phyloP scores from a whole-genome alignment of 2,329 filamentous ascomycete species.

The Sclerotinia sclerotiorum region DNA sequence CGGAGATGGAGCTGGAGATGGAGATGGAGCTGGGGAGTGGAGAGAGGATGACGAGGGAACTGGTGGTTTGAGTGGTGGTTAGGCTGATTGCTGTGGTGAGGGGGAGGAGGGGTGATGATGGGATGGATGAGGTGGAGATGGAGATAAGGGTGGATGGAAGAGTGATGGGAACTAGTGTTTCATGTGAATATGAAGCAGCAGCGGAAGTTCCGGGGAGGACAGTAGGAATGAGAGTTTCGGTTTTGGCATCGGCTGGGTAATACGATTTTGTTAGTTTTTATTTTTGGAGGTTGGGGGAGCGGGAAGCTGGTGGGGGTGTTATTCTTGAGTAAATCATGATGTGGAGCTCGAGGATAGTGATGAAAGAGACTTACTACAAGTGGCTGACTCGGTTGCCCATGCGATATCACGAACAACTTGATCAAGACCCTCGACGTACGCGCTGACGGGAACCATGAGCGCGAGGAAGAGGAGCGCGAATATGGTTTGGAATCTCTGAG shows the following conservation, averaged over 20 bases:
- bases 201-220: neutral
- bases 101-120: too few relatives aligned
- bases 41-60: neutral
- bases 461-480: slow-evolving; percentile 2
- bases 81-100: neutral
- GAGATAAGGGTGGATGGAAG: neutral
- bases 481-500: neutral
- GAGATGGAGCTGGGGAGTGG: neutral
- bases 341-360: neutral
- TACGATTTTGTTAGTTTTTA: neutral
- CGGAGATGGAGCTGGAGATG: too few relatives aligned
- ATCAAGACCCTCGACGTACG: neutral
- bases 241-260: neutral
- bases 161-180: neutral
- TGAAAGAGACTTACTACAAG: neutral
- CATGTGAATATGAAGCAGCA: neutral
- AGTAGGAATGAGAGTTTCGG: neutral
- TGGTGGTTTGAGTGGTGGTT: neutral
- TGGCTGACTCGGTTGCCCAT: neutral
- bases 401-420: neutral
- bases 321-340: neutral
- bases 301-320: too few relatives aligned
- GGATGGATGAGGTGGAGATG: too few relatives aligned
- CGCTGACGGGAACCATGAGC: neutral
- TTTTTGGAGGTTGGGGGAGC: too few relatives aligned